These are phyloP conservation scores for Poteriospumella lacustris DNA, from an alignment of 108 stramenopile genomes.

Conservation along the genomic window DNA sequence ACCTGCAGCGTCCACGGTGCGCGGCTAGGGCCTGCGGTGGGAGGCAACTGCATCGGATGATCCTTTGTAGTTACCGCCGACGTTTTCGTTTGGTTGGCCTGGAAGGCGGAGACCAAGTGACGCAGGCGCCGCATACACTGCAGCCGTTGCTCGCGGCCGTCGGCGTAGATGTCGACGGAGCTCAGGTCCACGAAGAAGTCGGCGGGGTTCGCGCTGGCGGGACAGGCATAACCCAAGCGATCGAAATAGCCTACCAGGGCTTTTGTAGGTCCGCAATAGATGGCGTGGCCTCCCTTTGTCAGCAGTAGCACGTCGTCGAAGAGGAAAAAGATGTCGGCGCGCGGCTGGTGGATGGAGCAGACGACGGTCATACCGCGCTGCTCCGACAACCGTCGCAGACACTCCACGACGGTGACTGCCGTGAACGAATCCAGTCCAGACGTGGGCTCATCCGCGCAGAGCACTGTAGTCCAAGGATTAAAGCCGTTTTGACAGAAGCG, in stretches of 20 bases:
- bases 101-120: too few relatives aligned
- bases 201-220: background rate
- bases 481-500: background rate
- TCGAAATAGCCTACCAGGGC: constrained; percentile 3
- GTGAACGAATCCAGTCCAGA: constrained; percentile 66
- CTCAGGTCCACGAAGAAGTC: constrained; percentile 19
- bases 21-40: too few relatives aligned
- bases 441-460: constrained; percentile 71
- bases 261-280: constrained; percentile 40
- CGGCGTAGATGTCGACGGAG: background rate
- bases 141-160: too few relatives aligned
- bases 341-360: constrained; percentile 40
- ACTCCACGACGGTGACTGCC: constrained; percentile 59
- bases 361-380: constrained; percentile 57
- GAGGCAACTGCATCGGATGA: too few relatives aligned
- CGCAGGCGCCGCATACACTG: too few relatives aligned
- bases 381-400: constrained; percentile 52
- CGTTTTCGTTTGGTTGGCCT: too few relatives aligned
- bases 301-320: constrained; percentile 53
- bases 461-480: constrained; percentile 32
- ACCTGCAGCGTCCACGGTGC: too few relatives aligned
- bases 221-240: constrained; percentile 9
- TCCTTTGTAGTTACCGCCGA: too few relatives aligned
- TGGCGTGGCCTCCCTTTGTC: constrained; percentile 39
- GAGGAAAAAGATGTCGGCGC: constrained; percentile 44